Evolutionary conservation across 2,329 filamentous ascomycete genomes (phyloP), one percentile per base, ranked within the genome.

Genomic region (Fusarium brevicatenulatum): DNA sequence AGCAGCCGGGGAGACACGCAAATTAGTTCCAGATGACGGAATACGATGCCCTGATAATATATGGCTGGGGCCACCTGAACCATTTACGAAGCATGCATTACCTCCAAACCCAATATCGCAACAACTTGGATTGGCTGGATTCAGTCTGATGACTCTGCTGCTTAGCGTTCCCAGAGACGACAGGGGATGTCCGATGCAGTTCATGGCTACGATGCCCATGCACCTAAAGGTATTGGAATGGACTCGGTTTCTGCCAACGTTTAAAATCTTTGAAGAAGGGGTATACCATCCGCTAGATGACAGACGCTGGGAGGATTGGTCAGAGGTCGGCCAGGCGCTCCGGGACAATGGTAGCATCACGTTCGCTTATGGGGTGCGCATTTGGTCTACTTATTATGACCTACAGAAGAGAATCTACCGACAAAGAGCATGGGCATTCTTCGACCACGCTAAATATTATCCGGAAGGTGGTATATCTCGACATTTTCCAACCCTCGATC

Each of bases 101-200:
- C 1, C 12, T 28, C 1, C 2, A 2, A 9, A 1, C 13, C 8
- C 0, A 19, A 5, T 19, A 9, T 9, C 44, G 13, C 0, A 2
- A 7, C 6, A 4, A 28, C 9, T 21, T 18, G 10, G 1, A n/a
- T n/a, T 32, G 7, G 3, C 18, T 32, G 46, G 21, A n/a, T 32
- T 49, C 4, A 0, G 12, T 12, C 21, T 7, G 21, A 49, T 32
- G 28, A 32, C 21, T 32, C 21, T 15, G 7, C 21, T 32, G 5
- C 46, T 49, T 18, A 32, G 5, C 0, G 21, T 0, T 18, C 46
- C 46, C 1, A 12, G 21, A 32, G 28, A 49, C 10, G 5, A n/a
- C 5, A 32, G 7, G 15, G 15, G 28, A 32, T 49, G 28, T 49
- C 46, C 46, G 10, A 32, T n/a, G 3, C 6, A 34, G 34, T 36